Evolutionary conservation across 148 eudicot species (phyloP).

Genomic region (Polygonum maritimum): DNA sequence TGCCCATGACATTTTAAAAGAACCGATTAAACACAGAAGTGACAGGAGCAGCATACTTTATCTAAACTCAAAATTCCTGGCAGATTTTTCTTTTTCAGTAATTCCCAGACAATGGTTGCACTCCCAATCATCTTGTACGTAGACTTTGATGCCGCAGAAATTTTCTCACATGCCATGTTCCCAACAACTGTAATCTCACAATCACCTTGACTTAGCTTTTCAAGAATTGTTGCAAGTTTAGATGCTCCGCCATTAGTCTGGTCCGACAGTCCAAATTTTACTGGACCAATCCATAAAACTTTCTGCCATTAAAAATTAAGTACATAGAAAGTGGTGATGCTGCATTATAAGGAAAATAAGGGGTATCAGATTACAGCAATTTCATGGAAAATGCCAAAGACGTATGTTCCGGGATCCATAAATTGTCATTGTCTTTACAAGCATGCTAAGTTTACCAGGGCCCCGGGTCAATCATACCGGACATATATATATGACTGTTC

Average conservation of each 20-base stretch:
- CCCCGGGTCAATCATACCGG: too few relatives aligned
- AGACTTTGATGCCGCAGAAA: slow-evolving; percentile 21
- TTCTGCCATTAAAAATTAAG: slow-evolving; percentile 34
- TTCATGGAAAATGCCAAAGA: background rate
- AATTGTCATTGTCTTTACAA: background rate
- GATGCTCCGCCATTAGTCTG: slow-evolving; percentile 31
- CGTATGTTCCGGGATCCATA: background rate
- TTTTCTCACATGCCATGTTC: slow-evolving; percentile 36
- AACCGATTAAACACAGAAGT: background rate
- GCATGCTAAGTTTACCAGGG: background rate
- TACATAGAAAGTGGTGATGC: background rate
- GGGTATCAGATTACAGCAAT: background rate
- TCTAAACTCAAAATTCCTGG: slow-evolving; percentile 82
- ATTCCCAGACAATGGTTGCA: slow-evolving; percentile 70
- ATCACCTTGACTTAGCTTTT: slow-evolving; percentile 30
- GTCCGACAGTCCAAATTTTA: slow-evolving; percentile 32
- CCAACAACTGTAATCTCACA: slow-evolving; percentile 58
- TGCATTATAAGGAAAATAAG: background rate
- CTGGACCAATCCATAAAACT: slow-evolving; percentile 70
- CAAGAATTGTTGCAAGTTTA: slow-evolving; percentile 42
- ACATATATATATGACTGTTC: background rate
- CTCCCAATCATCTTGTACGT: slow-evolving; percentile 32
- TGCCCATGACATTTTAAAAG: background rate
- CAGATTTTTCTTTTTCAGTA: slow-evolving; percentile 73
- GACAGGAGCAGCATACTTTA: slow-evolving; percentile 39